phyloP scores from a whole-genome alignment of 1,284 basidiomycete species.

The Gymnopus androsaceus region DNA sequence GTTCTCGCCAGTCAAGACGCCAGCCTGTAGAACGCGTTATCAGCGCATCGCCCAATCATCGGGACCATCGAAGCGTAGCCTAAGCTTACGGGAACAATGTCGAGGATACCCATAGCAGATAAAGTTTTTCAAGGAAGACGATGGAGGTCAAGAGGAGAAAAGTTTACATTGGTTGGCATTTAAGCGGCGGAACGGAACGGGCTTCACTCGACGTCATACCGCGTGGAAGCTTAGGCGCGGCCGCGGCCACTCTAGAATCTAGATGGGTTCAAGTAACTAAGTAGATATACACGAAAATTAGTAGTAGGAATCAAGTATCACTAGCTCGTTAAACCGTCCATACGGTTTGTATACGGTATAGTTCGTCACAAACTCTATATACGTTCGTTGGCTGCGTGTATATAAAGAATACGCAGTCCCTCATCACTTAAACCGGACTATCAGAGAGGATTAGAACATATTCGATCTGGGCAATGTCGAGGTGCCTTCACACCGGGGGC shows the following conservation, averaged over 20 bases:
- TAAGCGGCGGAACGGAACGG: background rate
- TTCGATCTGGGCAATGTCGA: too few relatives aligned
- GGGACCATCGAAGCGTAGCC: background rate
- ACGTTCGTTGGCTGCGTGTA: too few relatives aligned
- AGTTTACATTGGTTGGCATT: background rate
- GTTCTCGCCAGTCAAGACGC: conserved; percentile 87
- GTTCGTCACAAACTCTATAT: too few relatives aligned
- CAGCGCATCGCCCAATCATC: conserved; percentile 5
- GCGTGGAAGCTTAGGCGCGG: background rate
- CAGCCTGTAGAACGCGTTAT: conserved; percentile 52
- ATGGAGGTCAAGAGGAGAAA: background rate
- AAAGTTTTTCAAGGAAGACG: background rate
- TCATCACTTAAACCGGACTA: too few relatives aligned
- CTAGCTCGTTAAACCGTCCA: too few relatives aligned
- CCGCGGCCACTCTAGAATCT: background rate
- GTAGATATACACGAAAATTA: too few relatives aligned
- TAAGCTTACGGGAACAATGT: conserved; percentile 65
- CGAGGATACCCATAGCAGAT: conserved; percentile 62
- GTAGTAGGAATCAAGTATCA: too few relatives aligned
- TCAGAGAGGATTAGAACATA: too few relatives aligned
- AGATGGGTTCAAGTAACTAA: too few relatives aligned
- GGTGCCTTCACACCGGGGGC: too few relatives aligned
- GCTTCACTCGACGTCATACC: background rate
- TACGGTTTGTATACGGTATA: too few relatives aligned
- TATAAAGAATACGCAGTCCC: too few relatives aligned